phyloP scores from a whole-genome alignment of 495 filamentous ascomycete genomes.

The Penicillium mononematosum region DNA sequence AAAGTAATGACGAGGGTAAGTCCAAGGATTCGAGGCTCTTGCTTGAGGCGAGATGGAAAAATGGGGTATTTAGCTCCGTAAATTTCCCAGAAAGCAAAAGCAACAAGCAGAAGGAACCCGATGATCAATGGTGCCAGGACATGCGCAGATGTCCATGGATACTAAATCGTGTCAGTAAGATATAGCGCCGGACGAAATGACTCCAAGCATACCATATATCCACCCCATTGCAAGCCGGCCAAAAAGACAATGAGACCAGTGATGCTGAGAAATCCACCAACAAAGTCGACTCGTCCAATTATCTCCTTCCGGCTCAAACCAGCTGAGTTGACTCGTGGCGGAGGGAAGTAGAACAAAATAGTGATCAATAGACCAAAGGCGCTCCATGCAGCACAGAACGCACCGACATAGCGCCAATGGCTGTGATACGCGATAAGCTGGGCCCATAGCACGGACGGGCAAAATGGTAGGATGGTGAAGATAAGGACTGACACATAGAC shows the following conservation, averaged over 20 bases:
- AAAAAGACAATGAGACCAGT: constrained; percentile 62
- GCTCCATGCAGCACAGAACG: constrained; percentile 60
- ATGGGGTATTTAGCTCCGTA: constrained; percentile 64
- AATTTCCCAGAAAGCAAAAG: constrained; percentile 60
- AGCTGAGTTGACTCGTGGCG: constrained; percentile 54
- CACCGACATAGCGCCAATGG: constrained; percentile 64
- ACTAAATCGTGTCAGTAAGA: constrained; percentile 36
- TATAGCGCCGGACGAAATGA: background rate
- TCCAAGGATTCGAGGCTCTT: constrained; percentile 60
- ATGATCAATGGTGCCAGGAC: constrained; percentile 60
- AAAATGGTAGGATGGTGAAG: constrained; percentile 67
- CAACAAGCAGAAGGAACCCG: constrained; percentile 51
- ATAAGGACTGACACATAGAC: constrained; percentile 66
- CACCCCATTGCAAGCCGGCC: constrained; percentile 67
- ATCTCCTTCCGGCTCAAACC: constrained; percentile 51
- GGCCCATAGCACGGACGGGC: constrained; percentile 66
- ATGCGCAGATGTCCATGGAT: constrained; percentile 57
- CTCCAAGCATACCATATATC: constrained; percentile 53
- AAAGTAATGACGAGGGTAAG: constrained; percentile 70
- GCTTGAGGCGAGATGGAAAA: constrained; percentile 61
- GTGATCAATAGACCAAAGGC: constrained; percentile 62
- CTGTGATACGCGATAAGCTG: constrained; percentile 63
- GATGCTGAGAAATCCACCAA: constrained; percentile 68
- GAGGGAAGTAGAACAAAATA: constrained; percentile 64
- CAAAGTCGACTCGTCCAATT: constrained; percentile 58